phyloP scores from a whole-genome alignment of 768 basidiomycete species.

The Paxillus rubicundulus region DNA sequence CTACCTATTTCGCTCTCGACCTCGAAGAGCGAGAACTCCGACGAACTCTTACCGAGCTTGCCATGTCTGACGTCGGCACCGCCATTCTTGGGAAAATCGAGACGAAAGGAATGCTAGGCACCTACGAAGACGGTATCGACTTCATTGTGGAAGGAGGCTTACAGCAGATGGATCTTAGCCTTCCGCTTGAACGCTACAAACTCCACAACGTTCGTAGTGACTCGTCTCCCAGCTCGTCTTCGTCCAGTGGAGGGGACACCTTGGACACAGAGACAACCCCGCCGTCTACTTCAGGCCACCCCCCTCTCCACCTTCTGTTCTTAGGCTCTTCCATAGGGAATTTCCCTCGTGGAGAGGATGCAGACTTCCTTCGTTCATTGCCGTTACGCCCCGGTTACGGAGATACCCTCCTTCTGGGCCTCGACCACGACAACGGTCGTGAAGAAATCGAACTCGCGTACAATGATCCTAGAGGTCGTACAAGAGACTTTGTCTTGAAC shows the following conservation, averaged over 20 bases:
- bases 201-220: conserved; percentile 23
- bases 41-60: conserved; percentile 71
- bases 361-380: conserved; percentile 70
- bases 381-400: conserved; percentile 72
- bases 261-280: conserved; percentile 9
- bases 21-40: conserved; percentile 84
- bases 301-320: conserved; percentile 82
- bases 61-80: conserved; percentile 58
- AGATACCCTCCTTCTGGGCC: conserved; percentile 86
- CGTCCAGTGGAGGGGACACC: conserved; percentile 20
- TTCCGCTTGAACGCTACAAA: conserved; percentile 9
- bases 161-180: neutral
- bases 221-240: conserved; percentile 40
- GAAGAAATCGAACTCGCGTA: conserved; percentile 81
- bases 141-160: conserved; percentile 56
- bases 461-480: conserved; percentile 75
- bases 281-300: conserved; percentile 49
- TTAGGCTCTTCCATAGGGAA: conserved; percentile 92
- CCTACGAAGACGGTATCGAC: conserved; percentile 85
- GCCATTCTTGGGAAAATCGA: conserved; percentile 68
- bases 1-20: conserved; percentile 91
- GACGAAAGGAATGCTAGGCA: conserved; percentile 85
- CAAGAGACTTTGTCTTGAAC: conserved; percentile 81
- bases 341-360: conserved; percentile 69
- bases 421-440: conserved; percentile 79